phyloP scores from a whole-genome alignment of 2,329 filamentous ascomycete species.

The Beauveria asiatica region DNA sequence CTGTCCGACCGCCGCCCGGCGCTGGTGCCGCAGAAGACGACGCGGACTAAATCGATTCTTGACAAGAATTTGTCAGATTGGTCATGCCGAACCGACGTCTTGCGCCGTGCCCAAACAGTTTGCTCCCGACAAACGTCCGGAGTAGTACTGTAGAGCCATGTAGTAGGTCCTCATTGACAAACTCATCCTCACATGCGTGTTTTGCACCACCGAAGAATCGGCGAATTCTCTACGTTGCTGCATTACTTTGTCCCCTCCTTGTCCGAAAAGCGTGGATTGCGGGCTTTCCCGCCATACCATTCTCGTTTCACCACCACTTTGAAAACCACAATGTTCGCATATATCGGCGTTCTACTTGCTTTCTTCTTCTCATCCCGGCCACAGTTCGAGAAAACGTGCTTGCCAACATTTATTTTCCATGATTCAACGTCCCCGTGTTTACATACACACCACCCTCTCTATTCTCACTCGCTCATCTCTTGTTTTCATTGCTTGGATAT shows the following conservation, averaged over 20 bases:
- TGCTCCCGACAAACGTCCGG: neutral
- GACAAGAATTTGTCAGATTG: conserved; percentile 2
- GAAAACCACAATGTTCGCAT: neutral
- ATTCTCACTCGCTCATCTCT: neutral
- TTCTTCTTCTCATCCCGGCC: neutral
- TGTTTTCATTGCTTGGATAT: conserved; percentile 3
- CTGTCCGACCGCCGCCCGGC: conserved; percentile 42
- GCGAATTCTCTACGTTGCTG: neutral
- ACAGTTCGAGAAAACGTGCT: neutral
- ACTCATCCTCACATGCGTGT: neutral
- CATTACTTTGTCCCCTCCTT: neutral
- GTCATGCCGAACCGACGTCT: neutral
- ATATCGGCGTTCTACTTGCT: conserved; percentile 1
- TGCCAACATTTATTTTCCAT: neutral
- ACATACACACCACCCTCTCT: neutral
- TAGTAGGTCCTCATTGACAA: neutral
- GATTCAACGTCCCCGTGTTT: neutral
- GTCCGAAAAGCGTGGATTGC: neutral
- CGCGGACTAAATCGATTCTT: conserved; percentile 21
- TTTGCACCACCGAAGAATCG: neutral
- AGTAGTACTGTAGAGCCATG: neutral
- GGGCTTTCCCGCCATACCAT: neutral
- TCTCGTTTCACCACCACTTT: neutral
- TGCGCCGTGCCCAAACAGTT: conserved; percentile 3
- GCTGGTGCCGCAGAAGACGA: conserved; percentile 47